Percentiles rank a stretch among this genome's conserved stretches.
These are phyloP conservation scores for Stagonosporopsis rhizophila DNA, from an alignment of 2,329 filamentous ascomycete species.

Conservation along the genomic window DNA sequence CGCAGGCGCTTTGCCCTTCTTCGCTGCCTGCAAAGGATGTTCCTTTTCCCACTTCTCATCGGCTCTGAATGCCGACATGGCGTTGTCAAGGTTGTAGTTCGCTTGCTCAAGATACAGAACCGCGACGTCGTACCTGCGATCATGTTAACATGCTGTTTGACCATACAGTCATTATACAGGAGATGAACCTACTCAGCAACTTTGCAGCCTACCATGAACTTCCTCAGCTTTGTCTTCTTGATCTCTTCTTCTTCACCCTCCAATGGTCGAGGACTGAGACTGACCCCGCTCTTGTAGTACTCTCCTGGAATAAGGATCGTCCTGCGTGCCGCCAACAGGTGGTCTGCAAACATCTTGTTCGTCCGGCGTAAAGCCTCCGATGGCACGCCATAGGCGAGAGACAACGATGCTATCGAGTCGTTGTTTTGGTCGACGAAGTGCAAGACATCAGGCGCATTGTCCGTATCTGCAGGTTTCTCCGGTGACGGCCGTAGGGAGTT, in stretches of 20 bases:
- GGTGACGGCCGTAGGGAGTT: constrained; percentile 31
- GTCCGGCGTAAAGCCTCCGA: constrained; percentile 66
- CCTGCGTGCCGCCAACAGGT: constrained; percentile 71
- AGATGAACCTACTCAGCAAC: constrained; percentile 70
- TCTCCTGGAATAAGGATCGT: constrained; percentile 75
- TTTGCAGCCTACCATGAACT: constrained; percentile 82
- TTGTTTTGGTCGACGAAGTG: constrained; percentile 76
- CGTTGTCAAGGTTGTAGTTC: constrained; percentile 69
- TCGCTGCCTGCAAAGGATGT: constrained; percentile 63
- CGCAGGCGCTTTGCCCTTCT: constrained; percentile 53
- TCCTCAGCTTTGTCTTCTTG: constrained; percentile 72
- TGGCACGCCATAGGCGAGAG: constrained; percentile 75
- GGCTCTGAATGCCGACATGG: constrained; percentile 69
- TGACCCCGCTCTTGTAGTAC: constrained; percentile 71
- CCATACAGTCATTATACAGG: not conserved
- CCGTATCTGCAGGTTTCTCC: constrained; percentile 42
- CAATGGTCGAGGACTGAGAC: constrained; percentile 73
- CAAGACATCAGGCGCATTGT: constrained; percentile 67
- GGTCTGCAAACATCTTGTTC: constrained; percentile 75
- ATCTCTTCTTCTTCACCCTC: constrained; percentile 77
- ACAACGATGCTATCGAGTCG: constrained; percentile 72
- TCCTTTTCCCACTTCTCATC: constrained; percentile 79
- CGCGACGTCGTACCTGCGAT: constrained; percentile 69
- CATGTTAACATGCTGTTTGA: not conserved
- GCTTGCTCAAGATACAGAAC: constrained; percentile 76